Evolutionary conservation across 441 rosid genomes (phyloP).

Genomic region (Hypseocharis bilobata): DNA sequence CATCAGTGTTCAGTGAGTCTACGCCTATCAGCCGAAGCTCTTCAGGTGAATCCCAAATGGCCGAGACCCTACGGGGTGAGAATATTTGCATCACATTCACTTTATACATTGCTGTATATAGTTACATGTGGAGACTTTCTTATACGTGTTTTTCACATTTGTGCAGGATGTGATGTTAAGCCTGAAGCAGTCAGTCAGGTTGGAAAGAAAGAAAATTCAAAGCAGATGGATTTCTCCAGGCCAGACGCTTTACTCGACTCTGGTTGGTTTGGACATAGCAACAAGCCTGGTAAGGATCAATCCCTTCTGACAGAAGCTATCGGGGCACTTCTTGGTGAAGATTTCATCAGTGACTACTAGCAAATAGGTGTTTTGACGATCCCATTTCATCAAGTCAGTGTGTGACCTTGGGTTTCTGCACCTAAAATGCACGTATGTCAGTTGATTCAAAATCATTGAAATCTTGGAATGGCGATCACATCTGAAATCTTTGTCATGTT

Average conservation of each 20-base stretch:
- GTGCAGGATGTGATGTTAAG: slow-evolving; percentile 15
- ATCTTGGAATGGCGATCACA: too few relatives aligned
- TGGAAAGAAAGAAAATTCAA: slow-evolving; percentile 11
- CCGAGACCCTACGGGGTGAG: slow-evolving; percentile 9
- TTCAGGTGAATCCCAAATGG: slow-evolving; percentile 1
- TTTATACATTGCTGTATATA: not conserved
- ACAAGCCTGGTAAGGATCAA: slow-evolving; percentile 11
- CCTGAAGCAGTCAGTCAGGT: slow-evolving; percentile 1
- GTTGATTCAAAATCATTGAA: too few relatives aligned
- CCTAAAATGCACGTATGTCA: not conserved
- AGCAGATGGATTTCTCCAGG: slow-evolving; percentile 9
- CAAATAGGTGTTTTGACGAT: not conserved
- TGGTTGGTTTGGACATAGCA: slow-evolving; percentile 23
- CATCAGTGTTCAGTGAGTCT: slow-evolving; percentile 10
- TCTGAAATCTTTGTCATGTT: too few relatives aligned
- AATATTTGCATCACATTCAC: not conserved
- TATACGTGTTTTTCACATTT: not conserved
- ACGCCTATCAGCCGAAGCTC: slow-evolving; percentile 16
- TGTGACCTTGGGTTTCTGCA: slow-evolving; percentile 1
- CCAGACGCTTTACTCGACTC: slow-evolving; percentile 22
- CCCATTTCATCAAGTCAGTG: not conserved
- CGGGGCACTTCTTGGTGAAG: slow-evolving; percentile 30
- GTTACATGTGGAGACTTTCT: not conserved
- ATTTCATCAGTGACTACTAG: slow-evolving; percentile 18
- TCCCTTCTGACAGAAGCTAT: slow-evolving; percentile 26